These are phyloP conservation scores for Lolium perenne DNA, from an alignment of 176 grass and related monocot species.

Conservation along the genomic window DNA sequence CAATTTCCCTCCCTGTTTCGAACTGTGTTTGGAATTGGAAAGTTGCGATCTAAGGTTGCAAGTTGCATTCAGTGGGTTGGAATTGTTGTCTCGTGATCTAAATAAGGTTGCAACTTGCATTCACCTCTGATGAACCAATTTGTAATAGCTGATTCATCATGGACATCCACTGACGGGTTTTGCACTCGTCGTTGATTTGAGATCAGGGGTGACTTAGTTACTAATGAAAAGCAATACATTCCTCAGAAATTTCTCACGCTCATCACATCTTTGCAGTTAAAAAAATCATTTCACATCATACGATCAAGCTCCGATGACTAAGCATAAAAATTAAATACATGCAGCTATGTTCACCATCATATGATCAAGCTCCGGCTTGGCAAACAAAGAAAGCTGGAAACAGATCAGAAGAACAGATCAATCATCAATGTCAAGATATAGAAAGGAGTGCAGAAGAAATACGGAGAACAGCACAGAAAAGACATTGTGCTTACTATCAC, in stretches of 20 bases:
- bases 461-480: too few relatives aligned
- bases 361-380: conserved; percentile 32
- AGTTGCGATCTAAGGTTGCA: not conserved
- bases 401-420: conserved; percentile 30
- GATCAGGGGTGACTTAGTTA: too few relatives aligned
- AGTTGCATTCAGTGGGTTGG: not conserved
- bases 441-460: not conserved
- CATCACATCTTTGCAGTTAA: not conserved
- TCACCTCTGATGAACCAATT: not conserved
- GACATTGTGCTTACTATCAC: too few relatives aligned
- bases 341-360: not conserved
- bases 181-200: not conserved
- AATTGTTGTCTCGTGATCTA: not conserved
- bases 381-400: conserved; percentile 94
- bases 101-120: not conserved
- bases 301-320: too few relatives aligned
- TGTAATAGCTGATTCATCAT: not conserved
- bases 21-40: not conserved
- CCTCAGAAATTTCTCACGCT: not conserved
- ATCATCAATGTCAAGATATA: conserved; percentile 23
- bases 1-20: not conserved
- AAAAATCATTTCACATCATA: too few relatives aligned
- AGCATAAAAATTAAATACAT: not conserved
- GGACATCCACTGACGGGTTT: not conserved
- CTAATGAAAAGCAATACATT: too few relatives aligned